These are phyloP conservation scores for Apiospora koreana DNA, from an alignment of 2,329 filamentous ascomycete species.

Conservation along the genomic window DNA sequence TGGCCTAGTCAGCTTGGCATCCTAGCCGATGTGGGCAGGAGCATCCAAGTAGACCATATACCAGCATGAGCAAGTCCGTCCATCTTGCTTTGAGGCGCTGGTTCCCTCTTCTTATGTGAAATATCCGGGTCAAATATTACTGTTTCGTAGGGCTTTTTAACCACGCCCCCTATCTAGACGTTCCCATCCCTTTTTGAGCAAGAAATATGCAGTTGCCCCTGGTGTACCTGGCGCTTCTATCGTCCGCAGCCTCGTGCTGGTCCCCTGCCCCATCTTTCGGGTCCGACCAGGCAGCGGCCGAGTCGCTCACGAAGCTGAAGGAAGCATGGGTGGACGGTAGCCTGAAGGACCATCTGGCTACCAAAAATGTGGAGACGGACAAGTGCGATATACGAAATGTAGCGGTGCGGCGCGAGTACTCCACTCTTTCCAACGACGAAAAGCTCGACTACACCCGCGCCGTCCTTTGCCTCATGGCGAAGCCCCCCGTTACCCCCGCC, in stretches of 20 bases:
- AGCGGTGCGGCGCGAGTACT: background rate
- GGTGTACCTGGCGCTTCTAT: background rate
- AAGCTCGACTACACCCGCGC: conserved; percentile 17
- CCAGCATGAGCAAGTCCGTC: background rate
- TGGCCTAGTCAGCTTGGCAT: background rate
- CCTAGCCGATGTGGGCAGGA: background rate
- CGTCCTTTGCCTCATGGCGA: conserved; percentile 4
- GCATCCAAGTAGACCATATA: background rate
- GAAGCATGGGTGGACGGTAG: conserved; percentile 11
- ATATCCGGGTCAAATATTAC: background rate
- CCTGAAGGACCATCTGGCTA: conserved; percentile 11
- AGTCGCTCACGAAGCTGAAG: conserved; percentile 14
- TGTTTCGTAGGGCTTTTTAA: background rate
- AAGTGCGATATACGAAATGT: background rate
- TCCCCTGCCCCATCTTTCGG: background rate
- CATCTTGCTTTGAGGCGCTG: background rate
- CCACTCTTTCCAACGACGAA: conserved; percentile 15
- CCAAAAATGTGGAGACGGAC: background rate
- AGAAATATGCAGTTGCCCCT: background rate
- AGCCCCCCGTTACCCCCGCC: background rate
- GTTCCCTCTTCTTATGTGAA: background rate
- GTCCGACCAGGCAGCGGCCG: conserved; percentile 14
- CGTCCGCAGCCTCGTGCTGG: background rate
- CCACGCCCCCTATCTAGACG: background rate
- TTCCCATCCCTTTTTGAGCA: too few species aligned